Evolutionary conservation across 345 rosid genomes (phyloP), one percentile per base, ranked within the genome.

Genomic region (Ceriops decandra): DNA sequence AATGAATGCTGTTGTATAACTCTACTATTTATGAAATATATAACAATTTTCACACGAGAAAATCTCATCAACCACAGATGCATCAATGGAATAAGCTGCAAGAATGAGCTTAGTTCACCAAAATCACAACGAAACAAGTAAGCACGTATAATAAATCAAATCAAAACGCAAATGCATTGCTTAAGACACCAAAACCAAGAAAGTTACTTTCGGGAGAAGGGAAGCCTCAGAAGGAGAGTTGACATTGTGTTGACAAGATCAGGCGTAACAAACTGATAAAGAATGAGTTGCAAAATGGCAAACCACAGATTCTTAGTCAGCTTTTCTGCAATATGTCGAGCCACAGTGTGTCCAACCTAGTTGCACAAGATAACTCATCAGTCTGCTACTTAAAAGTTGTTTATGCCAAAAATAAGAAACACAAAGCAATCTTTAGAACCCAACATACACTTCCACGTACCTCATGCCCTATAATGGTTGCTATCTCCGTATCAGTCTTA

Each of bases 331-430:
- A 66, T 62, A 82, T 95, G 99, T 76, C 98, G 77, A 9, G 93
- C 98, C 74, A 95, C 95, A 2, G 88, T 93, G 85, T 91, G 98
- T 21, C 85, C 99, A 71, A 95, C 89, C 99, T 95, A 80, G 49
- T 63, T 36, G 17, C 46, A 70, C 60, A 68, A 52, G 53, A 63
- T 4, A 58, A 72, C 20, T 56, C 57, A 16, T 64, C 64, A 47
- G 56, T 4, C 36, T 26, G 26, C 1, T 19, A 16, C 10, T 26
- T 31, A 13, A 56, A 46, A 1, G 42, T 3, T 15, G 52, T 20
- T 31, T 31, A 51, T 60, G 59, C 69, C 62, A 28, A 60, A 19
- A 47, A 56, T 51, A 17, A 30, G 53, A 24, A 57, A 60, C 56
- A 30, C 28, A 71, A n/a, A 22, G 35, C 42, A 32, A 6, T 13